Base-by-base conservation (phyloP, 371 early-diverging fungal genomes). In the Syncephalis plumigaleata region DNA sequence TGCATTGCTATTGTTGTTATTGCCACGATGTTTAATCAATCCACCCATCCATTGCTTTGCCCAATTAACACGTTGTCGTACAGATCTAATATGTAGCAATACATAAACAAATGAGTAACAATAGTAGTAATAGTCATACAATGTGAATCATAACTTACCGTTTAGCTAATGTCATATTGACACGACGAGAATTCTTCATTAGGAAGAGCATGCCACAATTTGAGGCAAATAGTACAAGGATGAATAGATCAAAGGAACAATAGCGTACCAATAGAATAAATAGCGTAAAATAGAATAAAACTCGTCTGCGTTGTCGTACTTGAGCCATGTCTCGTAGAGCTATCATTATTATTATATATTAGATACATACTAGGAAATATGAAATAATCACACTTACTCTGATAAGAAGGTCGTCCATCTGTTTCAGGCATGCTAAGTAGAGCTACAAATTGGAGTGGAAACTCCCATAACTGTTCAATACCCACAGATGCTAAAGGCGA, bases 31-130 rank as follows among this genome's bases (percentile, higher is more conserved):
- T 53, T 42, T 55, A 43, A 31, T 16, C 22, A 37, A 45, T 2
- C 64, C 50, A 26, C 70, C 70, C 4, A 65, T 67, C 70, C 70
- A 69, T 47, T 66, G 67, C 42, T 65, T 65, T 0, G 67, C 67
- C 64, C 66, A 68, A 8, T 60, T 61, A 15, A 66, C 63, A 23
- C 68, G 60, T 44, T 68, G 64, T 22, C 66, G 59, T 9, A 66
- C 66, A 8, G 66, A 61, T 44, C 66, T 51, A 42, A 46, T n/a
- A n/a, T n/a, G n/a, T 20, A 15, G 7, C 15, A 23, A 45, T 23
- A 27, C 31, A 22, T 22, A 27, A 43, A 16, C 25, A 43, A 16
- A 16, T 4, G 11, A 18, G 7, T 1, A 43, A 4, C 13, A 27
- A 25, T 20, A 26, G 5, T 45, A 11, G 16, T 0, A 26, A 15